Evolutionary conservation across 2,329 filamentous ascomycete species (phyloP), one percentile per base, ranked within the genome.

Genomic region (Gnomoniopsis sp.): DNA sequence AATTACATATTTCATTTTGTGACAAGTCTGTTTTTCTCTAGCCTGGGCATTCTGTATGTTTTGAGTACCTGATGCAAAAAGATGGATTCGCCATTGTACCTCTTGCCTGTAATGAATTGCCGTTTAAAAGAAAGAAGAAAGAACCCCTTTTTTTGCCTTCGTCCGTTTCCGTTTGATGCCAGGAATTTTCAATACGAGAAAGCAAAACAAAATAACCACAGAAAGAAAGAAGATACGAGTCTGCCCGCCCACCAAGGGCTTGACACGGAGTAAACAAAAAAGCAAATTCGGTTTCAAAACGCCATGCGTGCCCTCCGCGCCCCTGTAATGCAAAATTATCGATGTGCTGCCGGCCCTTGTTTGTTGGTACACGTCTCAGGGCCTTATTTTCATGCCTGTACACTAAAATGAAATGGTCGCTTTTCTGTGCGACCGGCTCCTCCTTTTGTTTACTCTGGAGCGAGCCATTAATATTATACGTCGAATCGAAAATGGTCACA

Each of bases 141-240:
- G 19, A 6, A 19, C 30, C 58, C 74, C 71, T 43, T 70, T 71
- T 57, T 77, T 74, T 61, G 67, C 71, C 55, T 75, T 76, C 55
- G 73, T 72, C 41, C 2, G 26, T 34, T 34, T 34, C 22, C 22
- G 11, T 2, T 26, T 48, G 14, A 30, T 48, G 22, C 22, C 46
- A 30, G 15, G 23, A 14, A 17, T 36, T 15, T 34, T 6, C 6
- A 19, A 14, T 38, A 34, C 3, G 14, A 51, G 30, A 12, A 34
- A 19, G 22, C 15, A 47, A 47, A n/a, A 2, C 11, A 54, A 17
- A 34, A 54, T 11, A 43, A 34, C n/a, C 47, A 33, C 22, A 38
- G 19, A 55, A 41, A 22, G 48, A 53, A 26, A 54, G 36, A 36
- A 49, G 15, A 38, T 8, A 19, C 10, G 12, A n/a, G 4, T 19